Evolutionary conservation across 345 rosid genomes (phyloP), one percentile per base, ranked within the genome.

Genomic region (Carallia brachiata): DNA sequence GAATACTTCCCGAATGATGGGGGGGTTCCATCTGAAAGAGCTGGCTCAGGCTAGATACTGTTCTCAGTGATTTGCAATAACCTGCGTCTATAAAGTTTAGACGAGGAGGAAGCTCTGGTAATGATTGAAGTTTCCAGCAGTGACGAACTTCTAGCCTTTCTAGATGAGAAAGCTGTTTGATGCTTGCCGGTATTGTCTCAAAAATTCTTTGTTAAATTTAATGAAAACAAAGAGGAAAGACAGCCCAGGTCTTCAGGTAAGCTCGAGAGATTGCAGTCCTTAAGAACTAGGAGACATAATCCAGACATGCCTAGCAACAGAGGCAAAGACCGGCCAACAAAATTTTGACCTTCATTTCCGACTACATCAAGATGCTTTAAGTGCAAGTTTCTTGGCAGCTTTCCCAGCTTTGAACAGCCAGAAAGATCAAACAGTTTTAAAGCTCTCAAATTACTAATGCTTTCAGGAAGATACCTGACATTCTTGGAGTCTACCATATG

Each of bases 401-500:
- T 70, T 54, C 64, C 75, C 36, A 83, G 80, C 48, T 59, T 37
- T 36, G 52, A 76, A 69, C 84, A 80, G 17, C 65, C 34, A 2
- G 2, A 66, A 60, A 83, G 52, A 31, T 13, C 13, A 27, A 83
- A 57, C 12, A 4, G 9, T 48, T 31, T 12, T 1, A 52, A 16
- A 16, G 54, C 16, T 13, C n/a, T 52, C 54, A 52, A 52, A 6
- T n/a, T 52, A n/a, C 18, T 52, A 52, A 52, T 6, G 54, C 54
- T 13, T 0, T 16, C 16, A 5, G 54, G 54, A 52, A 52, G 19
- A 52, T 0, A 0, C 0, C n/a, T 52, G n/a, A 52, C 16, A 13
- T 52, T 12, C n/a, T 4, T 6, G 0, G 0, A 0, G 34, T 32
- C 34, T 6, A 0, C 9, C 0, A 52, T 52, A 13, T n/a, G 9